phyloP scores from a whole-genome alignment of 2,329 filamentous ascomycete species.

The Colletotrichum sp. region DNA sequence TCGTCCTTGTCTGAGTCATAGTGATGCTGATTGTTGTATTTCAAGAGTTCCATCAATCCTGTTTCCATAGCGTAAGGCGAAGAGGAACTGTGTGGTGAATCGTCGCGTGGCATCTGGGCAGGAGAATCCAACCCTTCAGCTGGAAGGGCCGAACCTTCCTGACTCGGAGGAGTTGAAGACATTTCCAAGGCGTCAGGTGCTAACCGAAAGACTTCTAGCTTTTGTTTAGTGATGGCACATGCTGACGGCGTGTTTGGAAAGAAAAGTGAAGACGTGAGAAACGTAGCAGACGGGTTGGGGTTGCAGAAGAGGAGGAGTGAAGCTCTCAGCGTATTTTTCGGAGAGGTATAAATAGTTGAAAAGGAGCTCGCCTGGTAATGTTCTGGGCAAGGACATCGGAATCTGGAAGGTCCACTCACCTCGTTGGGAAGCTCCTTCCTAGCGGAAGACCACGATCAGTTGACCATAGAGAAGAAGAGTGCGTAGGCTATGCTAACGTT shows the following conservation, averaged over 20 bases:
- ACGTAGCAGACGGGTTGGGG: not conserved
- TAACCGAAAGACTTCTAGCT: not conserved
- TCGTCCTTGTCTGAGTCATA: constrained; percentile 14
- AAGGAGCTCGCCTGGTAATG: not conserved
- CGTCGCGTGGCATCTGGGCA: not conserved
- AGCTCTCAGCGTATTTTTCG: not conserved
- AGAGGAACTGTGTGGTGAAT: not conserved
- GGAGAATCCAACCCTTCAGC: not conserved
- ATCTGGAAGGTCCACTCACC: not conserved
- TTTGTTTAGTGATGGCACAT: not conserved
- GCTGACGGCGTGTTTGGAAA: not conserved
- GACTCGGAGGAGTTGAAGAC: not conserved
- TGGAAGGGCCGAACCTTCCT: not conserved
- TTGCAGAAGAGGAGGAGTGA: not conserved
- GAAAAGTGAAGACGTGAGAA: not conserved
- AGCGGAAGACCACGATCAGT: not conserved
- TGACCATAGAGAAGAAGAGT: not conserved
- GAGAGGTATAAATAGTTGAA: not conserved
- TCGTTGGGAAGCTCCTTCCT: not conserved
- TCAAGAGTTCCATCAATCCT: not conserved
- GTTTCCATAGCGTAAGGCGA: not conserved
- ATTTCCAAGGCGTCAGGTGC: not conserved
- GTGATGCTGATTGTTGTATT: not conserved
- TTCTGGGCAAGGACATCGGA: not conserved
- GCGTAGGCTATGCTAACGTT: not conserved